phyloP scores from a whole-genome alignment of 331 rosid genomes.

The Malus hybrid region DNA sequence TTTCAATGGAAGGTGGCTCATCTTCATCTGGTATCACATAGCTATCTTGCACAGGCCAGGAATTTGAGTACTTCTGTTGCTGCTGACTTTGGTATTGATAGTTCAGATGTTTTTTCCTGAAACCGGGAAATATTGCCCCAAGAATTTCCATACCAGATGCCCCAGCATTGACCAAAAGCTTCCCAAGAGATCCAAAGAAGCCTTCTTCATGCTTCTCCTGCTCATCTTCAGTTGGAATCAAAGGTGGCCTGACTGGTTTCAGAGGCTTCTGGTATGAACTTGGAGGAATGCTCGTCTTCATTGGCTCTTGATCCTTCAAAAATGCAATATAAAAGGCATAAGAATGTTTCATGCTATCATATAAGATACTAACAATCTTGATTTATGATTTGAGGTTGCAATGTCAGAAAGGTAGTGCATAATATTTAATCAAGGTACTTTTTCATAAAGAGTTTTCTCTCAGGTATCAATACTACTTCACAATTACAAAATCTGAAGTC shows the following conservation, averaged over 20 bases:
- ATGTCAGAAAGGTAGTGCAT: not conserved
- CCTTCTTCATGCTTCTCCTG: conserved; percentile 74
- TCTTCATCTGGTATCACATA: conserved; percentile 75
- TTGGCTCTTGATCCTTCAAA: conserved; percentile 43
- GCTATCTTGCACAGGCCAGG: conserved; percentile 88
- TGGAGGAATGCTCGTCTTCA: conserved; percentile 24
- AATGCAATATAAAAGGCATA: conserved; percentile 2
- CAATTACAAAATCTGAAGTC: not conserved
- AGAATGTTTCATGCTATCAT: conserved; percentile 3
- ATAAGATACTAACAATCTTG: not conserved
- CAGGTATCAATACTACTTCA: conserved; percentile 2
- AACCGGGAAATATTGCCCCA: conserved; percentile 62
- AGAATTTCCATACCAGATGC: conserved; percentile 49
- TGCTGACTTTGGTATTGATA: conserved; percentile 36
- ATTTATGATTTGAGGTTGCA: conserved; percentile 1
- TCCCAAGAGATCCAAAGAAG: conserved; percentile 65
- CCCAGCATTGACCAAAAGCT: conserved; percentile 50
- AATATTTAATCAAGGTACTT: no score
- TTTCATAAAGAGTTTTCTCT: not conserved
- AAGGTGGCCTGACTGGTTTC: conserved; percentile 68
- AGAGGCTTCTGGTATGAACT: conserved; percentile 57
- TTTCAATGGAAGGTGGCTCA: conserved; percentile 74
- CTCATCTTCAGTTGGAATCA: conserved; percentile 60
- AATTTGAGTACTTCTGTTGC: conserved; percentile 31
- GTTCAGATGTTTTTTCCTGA: conserved; percentile 36